phyloP scores from a whole-genome alignment of 2,329 filamentous ascomycete genomes.

The Cercospora zeina region DNA sequence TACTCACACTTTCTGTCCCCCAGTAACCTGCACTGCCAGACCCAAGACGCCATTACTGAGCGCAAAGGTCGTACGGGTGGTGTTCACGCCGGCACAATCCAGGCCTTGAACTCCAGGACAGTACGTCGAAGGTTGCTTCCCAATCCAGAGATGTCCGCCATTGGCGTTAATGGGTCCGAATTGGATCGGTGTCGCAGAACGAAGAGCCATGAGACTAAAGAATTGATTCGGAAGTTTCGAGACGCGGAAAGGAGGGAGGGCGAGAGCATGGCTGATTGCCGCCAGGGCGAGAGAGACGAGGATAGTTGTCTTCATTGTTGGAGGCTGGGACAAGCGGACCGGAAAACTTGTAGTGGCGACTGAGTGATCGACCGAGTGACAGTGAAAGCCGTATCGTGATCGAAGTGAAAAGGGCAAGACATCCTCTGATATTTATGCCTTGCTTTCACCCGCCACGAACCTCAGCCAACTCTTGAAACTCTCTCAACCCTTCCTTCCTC shows the following conservation, averaged over 20 bases:
- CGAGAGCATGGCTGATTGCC: conserved; percentile 23
- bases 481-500: background rate
- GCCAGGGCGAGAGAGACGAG: conserved; percentile 15
- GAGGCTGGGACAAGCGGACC: background rate
- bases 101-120: conserved; percentile 32
- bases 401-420: background rate
- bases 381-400: conserved; percentile 12
- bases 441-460: background rate
- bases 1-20: conserved; percentile 38
- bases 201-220: conserved; percentile 34
- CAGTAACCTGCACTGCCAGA: conserved; percentile 35
- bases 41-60: conserved; percentile 21
- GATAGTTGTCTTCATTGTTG: conserved; percentile 33
- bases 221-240: conserved; percentile 25
- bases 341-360: background rate
- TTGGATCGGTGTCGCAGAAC: conserved; percentile 36
- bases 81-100: conserved; percentile 18
- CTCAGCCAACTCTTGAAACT: background rate
- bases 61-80: conserved; percentile 23
- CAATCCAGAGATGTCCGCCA: conserved; percentile 35
- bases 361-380: background rate
- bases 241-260: conserved; percentile 5
- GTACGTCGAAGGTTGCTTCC: conserved; percentile 35
- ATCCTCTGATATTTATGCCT: conserved; percentile 5
- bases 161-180: conserved; percentile 33